These are phyloP conservation scores for Ophiostoma sp. DNA, from an alignment of 2,329 filamentous ascomycete species.

Conservation along the genomic window DNA sequence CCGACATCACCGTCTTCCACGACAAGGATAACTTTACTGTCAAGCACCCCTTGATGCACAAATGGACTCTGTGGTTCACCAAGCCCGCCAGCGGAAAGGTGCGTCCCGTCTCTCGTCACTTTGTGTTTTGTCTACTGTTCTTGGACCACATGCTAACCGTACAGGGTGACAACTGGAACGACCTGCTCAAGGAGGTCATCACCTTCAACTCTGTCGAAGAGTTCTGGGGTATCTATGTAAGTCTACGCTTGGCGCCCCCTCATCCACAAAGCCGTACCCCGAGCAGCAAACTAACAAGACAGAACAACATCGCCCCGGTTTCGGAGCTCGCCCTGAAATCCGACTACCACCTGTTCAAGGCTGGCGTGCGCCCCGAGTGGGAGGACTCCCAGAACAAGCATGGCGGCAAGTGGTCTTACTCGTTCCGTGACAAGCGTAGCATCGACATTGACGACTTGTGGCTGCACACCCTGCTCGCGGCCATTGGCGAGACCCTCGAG, in stretches of 20 bases:
- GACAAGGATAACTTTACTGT: constrained; percentile 99
- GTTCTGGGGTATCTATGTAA: constrained; percentile 98
- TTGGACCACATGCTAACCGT: constrained; percentile 25
- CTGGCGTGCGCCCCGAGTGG: constrained; percentile 94
- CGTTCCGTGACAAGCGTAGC: constrained; percentile 91
- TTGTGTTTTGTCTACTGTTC: neutral
- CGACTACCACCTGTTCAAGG: constrained; percentile 99
- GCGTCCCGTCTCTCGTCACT: constrained; percentile 23
- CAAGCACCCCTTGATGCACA: constrained; percentile 95
- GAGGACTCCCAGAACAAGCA: constrained; percentile 98
- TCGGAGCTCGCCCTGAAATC: constrained; percentile 96
- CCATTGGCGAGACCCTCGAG: constrained; percentile 96
- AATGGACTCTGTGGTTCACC: constrained; percentile 99
- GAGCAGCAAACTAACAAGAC: constrained; percentile 21
- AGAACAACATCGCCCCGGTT: constrained; percentile 98
- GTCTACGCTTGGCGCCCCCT: constrained; percentile 36
- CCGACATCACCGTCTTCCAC: constrained; percentile 91
- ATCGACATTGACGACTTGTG: constrained; percentile 92
- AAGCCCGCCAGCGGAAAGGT: constrained; percentile 96
- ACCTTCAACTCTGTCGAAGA: constrained; percentile 98
- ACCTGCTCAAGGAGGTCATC: constrained; percentile 95
- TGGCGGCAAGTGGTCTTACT: constrained; percentile 97
- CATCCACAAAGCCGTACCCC: neutral
- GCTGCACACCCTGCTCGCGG: constrained; percentile 94
- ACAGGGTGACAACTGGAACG: constrained; percentile 97